A percentile compares a stretch with the other conserved stretches of the same genome.
Conservation (phyloP, 83 land plant species). For the Larix sibirica region DNA sequence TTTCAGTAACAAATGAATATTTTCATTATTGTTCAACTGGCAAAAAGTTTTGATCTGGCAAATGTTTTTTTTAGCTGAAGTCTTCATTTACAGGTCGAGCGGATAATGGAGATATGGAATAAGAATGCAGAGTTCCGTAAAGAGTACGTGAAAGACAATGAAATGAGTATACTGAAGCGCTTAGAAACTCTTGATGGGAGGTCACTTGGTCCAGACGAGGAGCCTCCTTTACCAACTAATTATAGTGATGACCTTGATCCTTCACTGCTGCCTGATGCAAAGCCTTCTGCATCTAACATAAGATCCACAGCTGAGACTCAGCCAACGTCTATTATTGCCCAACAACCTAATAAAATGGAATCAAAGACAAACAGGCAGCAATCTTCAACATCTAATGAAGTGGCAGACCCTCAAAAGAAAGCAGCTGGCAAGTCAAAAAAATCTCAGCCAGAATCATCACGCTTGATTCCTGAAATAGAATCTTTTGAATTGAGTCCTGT, state of each 20-base stretch:
- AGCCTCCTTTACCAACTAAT: slow-evolving; percentile 45
- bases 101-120: slow-evolving; percentile 62
- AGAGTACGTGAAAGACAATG: slow-evolving; percentile 69
- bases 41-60: not conserved
- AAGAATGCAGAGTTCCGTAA: slow-evolving; percentile 65
- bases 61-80: not conserved
- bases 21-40: not conserved
- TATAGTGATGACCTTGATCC: slow-evolving; percentile 4
- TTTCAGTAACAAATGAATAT: not conserved
- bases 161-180: slow-evolving; percentile 74
- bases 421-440: slow-evolving; percentile 20
- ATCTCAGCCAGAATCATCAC: slow-evolving; percentile 13
- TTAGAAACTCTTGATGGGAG: slow-evolving; percentile 81
- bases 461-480: not conserved
- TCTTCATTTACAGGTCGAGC: slow-evolving; percentile 49
- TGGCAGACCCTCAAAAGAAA: slow-evolving; percentile 18
- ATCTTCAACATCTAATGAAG: slow-evolving; percentile 19
- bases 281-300: slow-evolving; percentile 9
- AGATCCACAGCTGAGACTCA: slow-evolving; percentile 15
- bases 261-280: slow-evolving; percentile 14
- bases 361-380: slow-evolving; percentile 20
- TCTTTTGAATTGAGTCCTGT: slow-evolving; percentile 10
- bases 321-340: slow-evolving; percentile 3
- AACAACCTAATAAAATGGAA: slow-evolving; percentile 14
- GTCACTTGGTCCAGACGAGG: slow-evolving; percentile 85